These are phyloP conservation scores for Pyrenophora teres DNA, from an alignment of 2,329 filamentous ascomycete species.

Conservation along the genomic window DNA sequence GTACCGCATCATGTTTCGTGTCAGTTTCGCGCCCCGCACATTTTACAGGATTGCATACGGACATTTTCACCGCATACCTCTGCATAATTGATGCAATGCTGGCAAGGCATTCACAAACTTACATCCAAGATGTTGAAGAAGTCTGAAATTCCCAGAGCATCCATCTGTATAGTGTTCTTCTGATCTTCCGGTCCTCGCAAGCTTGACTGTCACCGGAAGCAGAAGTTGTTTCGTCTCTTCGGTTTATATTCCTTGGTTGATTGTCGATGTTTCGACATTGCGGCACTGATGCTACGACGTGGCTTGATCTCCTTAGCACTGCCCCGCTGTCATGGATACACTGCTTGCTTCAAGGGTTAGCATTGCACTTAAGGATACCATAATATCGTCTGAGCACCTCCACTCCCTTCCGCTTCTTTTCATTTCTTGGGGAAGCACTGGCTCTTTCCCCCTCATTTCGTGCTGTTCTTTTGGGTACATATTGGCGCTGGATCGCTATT, in stretches of 20 bases:
- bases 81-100: neutral
- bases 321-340: conserved; percentile 10
- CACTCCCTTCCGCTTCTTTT: conserved; percentile 1
- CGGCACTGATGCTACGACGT: conserved; percentile 26
- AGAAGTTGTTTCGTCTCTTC: conserved; percentile 20
- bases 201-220: neutral
- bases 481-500: conserved; percentile 28
- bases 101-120: neutral
- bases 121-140: conserved; percentile 2
- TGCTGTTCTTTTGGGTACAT: neutral
- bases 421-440: neutral
- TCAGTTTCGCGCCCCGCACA: conserved; percentile 6
- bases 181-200: neutral
- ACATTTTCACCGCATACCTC: neutral
- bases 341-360: neutral
- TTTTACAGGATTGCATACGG: neutral
- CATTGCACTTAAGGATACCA: neutral
- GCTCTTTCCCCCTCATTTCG: neutral
- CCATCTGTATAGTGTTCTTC: neutral
- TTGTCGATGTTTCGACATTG: conserved; percentile 26
- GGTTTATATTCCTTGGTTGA: conserved; percentile 12
- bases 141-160: neutral
- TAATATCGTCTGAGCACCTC: neutral
- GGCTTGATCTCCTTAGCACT: conserved; percentile 15
- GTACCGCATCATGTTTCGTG: conserved; percentile 2